A percentile compares a stretch with the other conserved stretches of the same genome.
phyloP scores from a whole-genome alignment of 805 yeast genomes.

The Candida tallmaniae region DNA sequence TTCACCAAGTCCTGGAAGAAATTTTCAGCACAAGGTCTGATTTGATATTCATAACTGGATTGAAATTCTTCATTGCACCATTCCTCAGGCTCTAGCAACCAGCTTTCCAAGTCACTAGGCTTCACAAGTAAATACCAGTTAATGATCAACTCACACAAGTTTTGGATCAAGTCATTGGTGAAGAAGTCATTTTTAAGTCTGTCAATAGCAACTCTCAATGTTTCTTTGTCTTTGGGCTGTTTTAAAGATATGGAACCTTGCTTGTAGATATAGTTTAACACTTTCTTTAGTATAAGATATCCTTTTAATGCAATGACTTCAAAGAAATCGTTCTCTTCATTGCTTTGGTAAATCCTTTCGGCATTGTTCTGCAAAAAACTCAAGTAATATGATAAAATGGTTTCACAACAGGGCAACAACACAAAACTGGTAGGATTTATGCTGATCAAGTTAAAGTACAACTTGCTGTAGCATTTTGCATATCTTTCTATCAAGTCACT shows the following conservation, averaged over 20 bases:
- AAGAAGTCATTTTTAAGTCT: slow-evolving; percentile 53
- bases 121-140: slow-evolving; percentile 69
- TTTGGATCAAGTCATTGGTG: slow-evolving; percentile 50
- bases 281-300: slow-evolving; percentile 57
- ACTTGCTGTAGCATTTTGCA: slow-evolving; percentile 69
- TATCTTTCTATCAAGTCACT: slow-evolving; percentile 60
- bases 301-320: slow-evolving; percentile 66
- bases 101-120: slow-evolving; percentile 72
- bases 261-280: slow-evolving; percentile 58
- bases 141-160: slow-evolving; percentile 63
- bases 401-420: slow-evolving; percentile 57
- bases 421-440: slow-evolving; percentile 68
- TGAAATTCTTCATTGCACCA: slow-evolving; percentile 82
- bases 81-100: slow-evolving; percentile 88
- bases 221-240: slow-evolving; percentile 61
- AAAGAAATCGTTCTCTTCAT: slow-evolving; percentile 64
- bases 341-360: slow-evolving; percentile 53
- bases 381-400: slow-evolving; percentile 58
- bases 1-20: slow-evolving; percentile 71
- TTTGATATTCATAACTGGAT: slow-evolving; percentile 75
- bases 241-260: slow-evolving; percentile 65
- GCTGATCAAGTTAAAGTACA: slow-evolving; percentile 57
- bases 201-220: slow-evolving; percentile 53
- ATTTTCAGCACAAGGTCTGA: slow-evolving; percentile 83
- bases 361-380: slow-evolving; percentile 63